A percentile compares a stretch with the other conserved stretches of the same genome.
phyloP scores from a whole-genome alignment of 2,329 filamentous ascomycete genomes.

The Neospermospora avenae region DNA sequence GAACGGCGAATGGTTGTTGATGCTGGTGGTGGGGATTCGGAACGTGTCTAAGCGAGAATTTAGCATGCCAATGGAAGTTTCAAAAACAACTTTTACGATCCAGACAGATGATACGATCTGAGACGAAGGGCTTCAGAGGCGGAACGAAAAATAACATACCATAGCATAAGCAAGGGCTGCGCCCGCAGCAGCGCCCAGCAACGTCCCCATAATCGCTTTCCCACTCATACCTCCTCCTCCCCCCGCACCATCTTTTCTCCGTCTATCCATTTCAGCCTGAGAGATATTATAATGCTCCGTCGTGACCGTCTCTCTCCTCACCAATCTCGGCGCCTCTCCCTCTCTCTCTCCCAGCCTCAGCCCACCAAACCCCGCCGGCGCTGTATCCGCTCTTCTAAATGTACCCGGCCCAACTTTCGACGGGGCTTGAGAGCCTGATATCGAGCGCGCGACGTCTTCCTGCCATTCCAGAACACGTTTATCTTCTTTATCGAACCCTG shows the following conservation, averaged over 20 bases:
- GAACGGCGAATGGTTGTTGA: neutral
- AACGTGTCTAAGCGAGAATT: no score
- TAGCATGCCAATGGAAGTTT: no score
- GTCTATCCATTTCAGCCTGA: neutral
- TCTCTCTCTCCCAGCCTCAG: no score
- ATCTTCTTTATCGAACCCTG: constrained; percentile 29
- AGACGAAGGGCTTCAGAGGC: no score
- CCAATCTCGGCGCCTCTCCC: neutral
- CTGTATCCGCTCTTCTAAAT: constrained; percentile 12
- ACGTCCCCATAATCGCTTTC: constrained; percentile 67
- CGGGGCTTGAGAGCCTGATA: constrained; percentile 10
- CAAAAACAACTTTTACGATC: no score
- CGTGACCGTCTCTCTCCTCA: constrained; percentile 19
- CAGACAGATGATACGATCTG: no score
- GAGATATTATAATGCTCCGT: constrained; percentile 14
- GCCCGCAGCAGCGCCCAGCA: constrained; percentile 76
- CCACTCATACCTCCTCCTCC: constrained; percentile 43
- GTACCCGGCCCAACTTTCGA: neutral
- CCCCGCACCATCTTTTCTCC: neutral
- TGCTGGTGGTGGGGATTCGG: constrained; percentile 40
- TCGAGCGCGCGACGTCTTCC: constrained; percentile 37
- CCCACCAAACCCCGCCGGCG: neutral
- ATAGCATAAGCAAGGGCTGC: constrained; percentile 75
- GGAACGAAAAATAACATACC: no score
- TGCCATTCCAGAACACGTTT: constrained; percentile 44